phyloP scores from a whole-genome alignment of 208 protist species.

The Acanthamoeba healyi region DNA sequence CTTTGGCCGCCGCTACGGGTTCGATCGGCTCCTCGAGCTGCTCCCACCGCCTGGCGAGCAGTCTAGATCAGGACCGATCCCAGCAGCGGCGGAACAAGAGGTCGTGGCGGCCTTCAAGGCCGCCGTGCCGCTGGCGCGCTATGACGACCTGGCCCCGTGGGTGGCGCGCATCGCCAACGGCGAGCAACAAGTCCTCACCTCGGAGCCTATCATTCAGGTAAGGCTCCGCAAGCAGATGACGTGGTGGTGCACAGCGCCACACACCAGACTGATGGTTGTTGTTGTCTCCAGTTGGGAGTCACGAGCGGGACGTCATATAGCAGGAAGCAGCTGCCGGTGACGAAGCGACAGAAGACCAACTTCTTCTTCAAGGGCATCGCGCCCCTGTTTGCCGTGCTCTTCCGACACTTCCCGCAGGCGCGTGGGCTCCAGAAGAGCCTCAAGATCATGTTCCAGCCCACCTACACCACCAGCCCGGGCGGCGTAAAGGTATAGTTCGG shows the following conservation, averaged over 20 bases:
- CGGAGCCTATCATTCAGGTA: neutral
- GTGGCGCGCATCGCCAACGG: neutral
- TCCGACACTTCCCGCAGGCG: neutral
- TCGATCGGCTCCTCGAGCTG: neutral
- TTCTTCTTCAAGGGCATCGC: slow-evolving; percentile 10
- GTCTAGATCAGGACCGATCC: neutral
- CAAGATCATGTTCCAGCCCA: neutral
- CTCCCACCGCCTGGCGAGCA: neutral
- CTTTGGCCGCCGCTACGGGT: neutral
- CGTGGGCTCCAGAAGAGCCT: neutral
- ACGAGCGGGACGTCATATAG: neutral
- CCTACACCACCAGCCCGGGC: neutral
- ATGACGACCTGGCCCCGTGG: neutral
- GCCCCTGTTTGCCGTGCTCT: neutral
- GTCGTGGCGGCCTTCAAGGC: neutral
- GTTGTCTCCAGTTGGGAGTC: neutral
- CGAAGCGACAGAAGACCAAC: neutral
- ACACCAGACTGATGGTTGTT: neutral
- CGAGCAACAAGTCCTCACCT: neutral
- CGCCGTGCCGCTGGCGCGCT: neutral
- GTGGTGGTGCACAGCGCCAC: too few relatives aligned
- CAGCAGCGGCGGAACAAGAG: neutral
- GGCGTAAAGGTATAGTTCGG: neutral
- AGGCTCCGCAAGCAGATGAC: neutral
- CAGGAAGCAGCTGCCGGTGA: neutral